Percentiles rank a stretch among this genome's conserved stretches.
phyloP scores from a whole-genome alignment of 1,139 yeast genomes.

The Geotrichum bryndzae region DNA sequence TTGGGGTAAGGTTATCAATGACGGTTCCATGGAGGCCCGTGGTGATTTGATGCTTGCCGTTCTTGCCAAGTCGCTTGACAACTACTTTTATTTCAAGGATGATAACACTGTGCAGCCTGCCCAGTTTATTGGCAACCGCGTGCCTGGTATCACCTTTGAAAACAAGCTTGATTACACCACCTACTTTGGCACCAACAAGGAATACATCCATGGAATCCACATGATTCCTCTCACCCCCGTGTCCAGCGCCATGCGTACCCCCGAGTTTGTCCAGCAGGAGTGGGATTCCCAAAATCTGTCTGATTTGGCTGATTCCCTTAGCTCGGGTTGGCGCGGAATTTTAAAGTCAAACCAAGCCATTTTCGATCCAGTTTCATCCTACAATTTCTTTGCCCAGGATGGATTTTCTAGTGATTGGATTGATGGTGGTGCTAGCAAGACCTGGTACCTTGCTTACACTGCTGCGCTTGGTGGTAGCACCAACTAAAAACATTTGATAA shows the following conservation, averaged over 20 bases:
- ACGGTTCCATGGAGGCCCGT: constrained; percentile 56
- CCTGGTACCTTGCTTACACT: constrained; percentile 80
- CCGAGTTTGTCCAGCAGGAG: constrained; percentile 66
- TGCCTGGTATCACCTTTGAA: constrained; percentile 65
- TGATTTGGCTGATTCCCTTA: constrained; percentile 46
- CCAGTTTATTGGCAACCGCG: constrained; percentile 51
- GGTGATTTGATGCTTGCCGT: constrained; percentile 66
- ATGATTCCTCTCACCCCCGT: constrained; percentile 84
- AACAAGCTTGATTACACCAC: constrained; percentile 87
- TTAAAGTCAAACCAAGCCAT: constrained; percentile 69
- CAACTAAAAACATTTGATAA: not conserved
- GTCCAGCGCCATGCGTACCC: constrained; percentile 62
- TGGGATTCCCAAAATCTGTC: constrained; percentile 52
- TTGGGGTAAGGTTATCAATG: constrained; percentile 65
- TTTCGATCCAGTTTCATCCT: constrained; percentile 57
- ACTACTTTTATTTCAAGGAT: constrained; percentile 50
- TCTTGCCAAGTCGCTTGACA: constrained; percentile 53
- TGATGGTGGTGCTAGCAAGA: constrained; percentile 82
- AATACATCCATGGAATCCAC: constrained; percentile 89
- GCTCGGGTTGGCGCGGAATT: constrained; percentile 83
- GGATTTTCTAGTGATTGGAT: constrained; percentile 47
- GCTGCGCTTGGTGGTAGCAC: constrained; percentile 47
- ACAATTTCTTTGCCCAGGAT: constrained; percentile 54
- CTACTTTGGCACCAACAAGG: constrained; percentile 63
- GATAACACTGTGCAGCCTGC: constrained; percentile 53